Evolutionary conservation across 371 early-diverging fungal species (phyloP).

Genomic region (Mortierella sp.): DNA sequence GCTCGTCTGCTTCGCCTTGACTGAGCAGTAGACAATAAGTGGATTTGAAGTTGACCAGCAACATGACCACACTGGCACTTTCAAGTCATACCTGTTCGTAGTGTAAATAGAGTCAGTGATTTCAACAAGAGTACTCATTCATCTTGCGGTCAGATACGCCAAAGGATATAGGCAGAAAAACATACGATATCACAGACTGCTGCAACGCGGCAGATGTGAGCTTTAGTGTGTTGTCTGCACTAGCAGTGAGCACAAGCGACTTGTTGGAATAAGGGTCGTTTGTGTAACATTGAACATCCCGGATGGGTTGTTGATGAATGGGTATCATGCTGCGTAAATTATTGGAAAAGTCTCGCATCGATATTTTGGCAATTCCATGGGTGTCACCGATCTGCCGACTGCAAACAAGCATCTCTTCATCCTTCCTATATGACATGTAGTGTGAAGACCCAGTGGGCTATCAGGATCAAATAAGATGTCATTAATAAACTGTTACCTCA

Average conservation of each 20-base stretch:
- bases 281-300: slow-evolving; percentile 45
- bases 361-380: slow-evolving; percentile 36
- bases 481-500: too few relatives aligned
- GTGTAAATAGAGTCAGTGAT: neutral
- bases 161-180: neutral
- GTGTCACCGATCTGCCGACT: slow-evolving; percentile 15
- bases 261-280: slow-evolving; percentile 12
- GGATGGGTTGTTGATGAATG: slow-evolving; percentile 31
- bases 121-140: neutral
- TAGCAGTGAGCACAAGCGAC: slow-evolving; percentile 39
- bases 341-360: slow-evolving; percentile 38
- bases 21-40: slow-evolving; percentile 29
- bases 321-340: slow-evolving; percentile 21
- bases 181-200: slow-evolving; percentile 9
- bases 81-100: slow-evolving; percentile 29
- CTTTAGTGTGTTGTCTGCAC: slow-evolving; percentile 49
- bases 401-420: slow-evolving; percentile 45
- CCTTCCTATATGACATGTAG: slow-evolving; percentile 31
- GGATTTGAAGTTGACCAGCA: slow-evolving; percentile 49
- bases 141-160: neutral
- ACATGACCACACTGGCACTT: slow-evolving; percentile 41
- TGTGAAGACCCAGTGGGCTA: slow-evolving; percentile 7
- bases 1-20: slow-evolving; percentile 25
- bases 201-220: slow-evolving; percentile 23
- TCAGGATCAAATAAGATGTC: neutral